Conservation (phyloP, 2,329 filamentous ascomycete genomes). For the Diaporthe australafricana region DNA sequence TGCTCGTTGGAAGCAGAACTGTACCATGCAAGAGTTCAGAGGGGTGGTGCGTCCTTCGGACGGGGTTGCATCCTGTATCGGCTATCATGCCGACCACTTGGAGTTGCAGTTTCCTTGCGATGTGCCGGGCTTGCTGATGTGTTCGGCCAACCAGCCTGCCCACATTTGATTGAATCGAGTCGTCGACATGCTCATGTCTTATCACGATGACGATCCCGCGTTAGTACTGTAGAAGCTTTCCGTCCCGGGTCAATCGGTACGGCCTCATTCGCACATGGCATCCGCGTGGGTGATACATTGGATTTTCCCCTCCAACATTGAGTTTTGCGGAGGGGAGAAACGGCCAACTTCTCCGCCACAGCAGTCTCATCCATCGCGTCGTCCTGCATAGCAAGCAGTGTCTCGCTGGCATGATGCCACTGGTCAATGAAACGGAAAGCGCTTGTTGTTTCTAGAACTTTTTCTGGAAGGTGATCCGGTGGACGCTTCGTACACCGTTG, state of each 20-base stretch:
- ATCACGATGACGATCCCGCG: constrained; percentile 20
- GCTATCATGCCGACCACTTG: constrained; percentile 32
- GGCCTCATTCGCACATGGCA: constrained; percentile 26
- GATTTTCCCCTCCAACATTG: neutral
- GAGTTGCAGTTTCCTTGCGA: constrained; percentile 29
- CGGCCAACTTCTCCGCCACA: neutral
- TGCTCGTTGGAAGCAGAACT: constrained; percentile 1
- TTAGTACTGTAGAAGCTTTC: constrained; percentile 15
- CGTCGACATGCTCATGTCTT: constrained; percentile 16
- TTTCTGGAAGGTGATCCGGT: constrained; percentile 17
- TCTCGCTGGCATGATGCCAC: neutral
- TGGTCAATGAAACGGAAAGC: neutral
- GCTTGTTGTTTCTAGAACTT: neutral
- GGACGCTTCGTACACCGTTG: constrained; percentile 15
- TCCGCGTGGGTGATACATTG: constrained; percentile 16
- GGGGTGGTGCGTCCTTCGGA: neutral
- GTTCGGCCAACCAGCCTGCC: constrained; percentile 15
- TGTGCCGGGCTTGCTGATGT: constrained; percentile 24
- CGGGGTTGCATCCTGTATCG: constrained; percentile 34
- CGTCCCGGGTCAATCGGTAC: constrained; percentile 6
- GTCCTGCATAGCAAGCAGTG: neutral
- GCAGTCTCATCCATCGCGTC: neutral
- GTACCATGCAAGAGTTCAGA: neutral
- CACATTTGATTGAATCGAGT: constrained; percentile 5
- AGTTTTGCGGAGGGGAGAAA: neutral